Base-by-base conservation (phyloP, 108 stramenopile genomes). In the Schizochytrium sp. region DNA sequence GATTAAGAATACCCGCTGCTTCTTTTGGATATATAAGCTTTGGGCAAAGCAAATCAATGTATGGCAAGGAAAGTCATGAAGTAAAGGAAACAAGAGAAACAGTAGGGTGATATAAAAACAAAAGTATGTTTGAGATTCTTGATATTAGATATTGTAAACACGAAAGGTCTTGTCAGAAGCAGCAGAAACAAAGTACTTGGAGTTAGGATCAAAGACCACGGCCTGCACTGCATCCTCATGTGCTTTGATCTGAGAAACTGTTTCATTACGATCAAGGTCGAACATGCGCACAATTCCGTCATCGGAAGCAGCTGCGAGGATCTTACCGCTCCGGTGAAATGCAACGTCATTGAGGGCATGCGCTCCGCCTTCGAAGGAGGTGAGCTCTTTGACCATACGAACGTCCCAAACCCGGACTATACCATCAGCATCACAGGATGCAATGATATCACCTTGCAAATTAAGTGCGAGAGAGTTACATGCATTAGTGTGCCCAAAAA, bases 401-500 rank as follows among this genome's bases (percentile, higher is more conserved):
- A 93, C 92, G 64, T 94, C 94, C 94, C 94, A 94, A 41, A 94
- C 49, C 42, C 92, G 91, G 2, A 94, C 92, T 38, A 93, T 88
- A 40, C 94, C 94, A 57, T 93, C 94, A 4, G 94, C 94, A 72
- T 95, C 94, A 61, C 93, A 93, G 4, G 92, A 91, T 4, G 89
- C 94, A 42, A 95, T 88, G 57, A 89, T 91, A 88, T 95, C 94
- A 19, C 94, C 94, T 13, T 89, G 88, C n/a, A 89, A 45, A 57
- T 72, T 94, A 57, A 93, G 58, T 88, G 90, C 89, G 38, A 94
- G 91, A 56, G 91, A 72, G 90, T 95, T 95, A 47, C 92, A 91
- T 4, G 94, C 93, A 90, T 94, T 95, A 10, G 59, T 88, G 93
- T 95, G 94, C 12, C 94, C 94, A 64, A 94, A 94, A 61, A 95